phyloP scores from a whole-genome alignment of 345 rosid genomes.

The Anastatica hierochuntica region DNA sequence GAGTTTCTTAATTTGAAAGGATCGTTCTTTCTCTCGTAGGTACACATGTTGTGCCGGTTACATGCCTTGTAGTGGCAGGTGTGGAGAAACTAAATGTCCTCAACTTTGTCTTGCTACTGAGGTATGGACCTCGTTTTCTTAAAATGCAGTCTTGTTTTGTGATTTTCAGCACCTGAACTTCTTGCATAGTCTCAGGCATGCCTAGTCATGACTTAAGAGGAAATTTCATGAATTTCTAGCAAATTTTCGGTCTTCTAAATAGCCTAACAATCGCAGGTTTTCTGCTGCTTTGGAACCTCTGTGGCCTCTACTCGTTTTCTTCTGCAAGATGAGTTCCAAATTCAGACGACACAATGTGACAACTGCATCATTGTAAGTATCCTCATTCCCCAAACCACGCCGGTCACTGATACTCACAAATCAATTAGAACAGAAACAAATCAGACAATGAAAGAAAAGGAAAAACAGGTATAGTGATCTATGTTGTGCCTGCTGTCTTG shows the following conservation, averaged over 20 bases:
- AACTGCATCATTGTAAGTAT: constrained; percentile 81
- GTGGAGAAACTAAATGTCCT: constrained; percentile 77
- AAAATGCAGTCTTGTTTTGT: neutral
- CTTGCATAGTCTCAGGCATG: neutral
- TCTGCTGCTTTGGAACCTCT: constrained; percentile 83
- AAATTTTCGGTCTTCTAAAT: neutral
- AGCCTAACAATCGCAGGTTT: constrained; percentile 39
- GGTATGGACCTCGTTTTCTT: no score
- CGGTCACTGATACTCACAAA: constrained; percentile 2
- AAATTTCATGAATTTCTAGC: neutral
- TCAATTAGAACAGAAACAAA: no score
- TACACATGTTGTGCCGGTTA: constrained; percentile 97
- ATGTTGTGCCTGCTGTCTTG: neutral
- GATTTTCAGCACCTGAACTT: no score
- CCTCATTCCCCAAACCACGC: no score
- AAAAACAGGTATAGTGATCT: no score
- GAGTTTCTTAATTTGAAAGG: no score
- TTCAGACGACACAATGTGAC: constrained; percentile 92
- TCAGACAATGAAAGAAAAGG: neutral
- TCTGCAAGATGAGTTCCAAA: constrained; percentile 96
- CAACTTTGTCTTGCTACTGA: constrained; percentile 71
- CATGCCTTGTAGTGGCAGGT: constrained; percentile 91
- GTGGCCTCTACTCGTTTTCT: constrained; percentile 95
- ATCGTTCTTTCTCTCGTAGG: no score
- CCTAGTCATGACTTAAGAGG: neutral